Evolutionary conservation across 805 yeast genomes (phyloP).

Genomic region (Hemisphaericaspora nanyangensis): DNA sequence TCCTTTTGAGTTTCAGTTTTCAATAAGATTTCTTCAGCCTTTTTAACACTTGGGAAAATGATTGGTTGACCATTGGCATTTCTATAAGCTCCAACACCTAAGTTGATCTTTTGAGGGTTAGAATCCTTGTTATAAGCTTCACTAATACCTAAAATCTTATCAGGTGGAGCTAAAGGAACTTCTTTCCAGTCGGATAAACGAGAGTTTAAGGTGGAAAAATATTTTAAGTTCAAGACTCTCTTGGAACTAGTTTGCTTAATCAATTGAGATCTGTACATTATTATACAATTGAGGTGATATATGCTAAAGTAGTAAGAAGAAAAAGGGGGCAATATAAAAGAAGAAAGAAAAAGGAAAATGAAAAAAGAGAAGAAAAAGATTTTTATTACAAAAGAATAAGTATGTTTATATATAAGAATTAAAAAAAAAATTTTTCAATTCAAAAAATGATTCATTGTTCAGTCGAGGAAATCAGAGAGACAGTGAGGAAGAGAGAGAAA

Average conservation of each 20-base stretch:
- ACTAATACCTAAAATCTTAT: slow-evolving; percentile 77
- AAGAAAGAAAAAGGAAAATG: background rate
- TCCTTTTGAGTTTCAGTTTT: slow-evolving; percentile 65
- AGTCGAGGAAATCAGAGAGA: background rate
- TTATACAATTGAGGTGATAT: background rate
- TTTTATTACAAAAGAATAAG: background rate
- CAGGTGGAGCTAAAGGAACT: slow-evolving; percentile 65
- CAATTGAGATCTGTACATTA: slow-evolving; percentile 9
- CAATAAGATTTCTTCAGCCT: slow-evolving; percentile 55
- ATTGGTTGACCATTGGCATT: slow-evolving; percentile 85
- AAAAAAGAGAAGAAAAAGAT: no score
- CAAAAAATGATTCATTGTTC: no score
- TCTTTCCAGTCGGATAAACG: slow-evolving; percentile 22
- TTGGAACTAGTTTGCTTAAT: slow-evolving; percentile 2
- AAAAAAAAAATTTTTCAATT: no score
- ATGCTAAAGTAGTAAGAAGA: background rate
- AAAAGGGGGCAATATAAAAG: background rate
- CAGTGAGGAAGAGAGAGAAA: background rate
- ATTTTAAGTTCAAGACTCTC: slow-evolving; percentile 2
- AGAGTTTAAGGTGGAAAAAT: slow-evolving; percentile 4
- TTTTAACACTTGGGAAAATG: slow-evolving; percentile 72
- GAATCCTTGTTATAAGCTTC: slow-evolving; percentile 69
- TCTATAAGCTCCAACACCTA: slow-evolving; percentile 93
- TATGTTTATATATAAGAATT: background rate
- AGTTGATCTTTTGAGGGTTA: slow-evolving; percentile 53